Evolutionary conservation across 495 filamentous ascomycete species (phyloP).

Genomic region (Xylaria castorea): DNA sequence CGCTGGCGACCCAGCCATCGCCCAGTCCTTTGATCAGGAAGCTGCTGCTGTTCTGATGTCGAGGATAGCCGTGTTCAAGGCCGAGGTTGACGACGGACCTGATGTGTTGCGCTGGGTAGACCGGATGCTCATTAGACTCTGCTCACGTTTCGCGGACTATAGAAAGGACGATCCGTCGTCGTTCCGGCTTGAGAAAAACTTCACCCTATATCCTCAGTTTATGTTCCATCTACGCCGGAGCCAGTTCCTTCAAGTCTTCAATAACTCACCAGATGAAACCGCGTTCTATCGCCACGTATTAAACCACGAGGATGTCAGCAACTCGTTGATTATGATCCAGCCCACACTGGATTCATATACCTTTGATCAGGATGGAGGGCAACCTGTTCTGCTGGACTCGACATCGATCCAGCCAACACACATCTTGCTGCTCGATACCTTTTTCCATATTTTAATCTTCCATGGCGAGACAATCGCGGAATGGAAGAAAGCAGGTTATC

Average conservation of each 20-base stretch:
- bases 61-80: constrained; percentile 97
- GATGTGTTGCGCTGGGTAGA: constrained; percentile 99
- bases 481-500: constrained; percentile 98
- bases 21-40: constrained; percentile 98
- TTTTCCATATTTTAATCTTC: constrained; percentile 99
- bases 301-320: constrained; percentile 96
- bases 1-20: constrained; percentile 94
- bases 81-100: constrained; percentile 98
- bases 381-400: constrained; percentile 93
- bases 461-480: constrained; percentile 97
- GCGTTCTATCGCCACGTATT: constrained; percentile 98
- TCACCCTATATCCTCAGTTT: constrained; percentile 98
- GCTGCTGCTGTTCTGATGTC: constrained; percentile 98
- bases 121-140: constrained; percentile 96
- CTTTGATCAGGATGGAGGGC: constrained; percentile 88
- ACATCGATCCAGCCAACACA: constrained; percentile 94
- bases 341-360: constrained; percentile 98
- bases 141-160: constrained; percentile 97
- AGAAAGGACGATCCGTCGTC: constrained; percentile 98
- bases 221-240: constrained; percentile 99
- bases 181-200: constrained; percentile 98
- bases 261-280: constrained; percentile 98
- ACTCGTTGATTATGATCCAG: constrained; percentile 98
- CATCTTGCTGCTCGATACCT: constrained; percentile 94
- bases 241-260: constrained; percentile 99